A percentile compares a stretch with the other conserved stretches of the same genome.
phyloP scores from a whole-genome alignment of 1,139 yeast species.

The Yamadazyma epiphylla region DNA sequence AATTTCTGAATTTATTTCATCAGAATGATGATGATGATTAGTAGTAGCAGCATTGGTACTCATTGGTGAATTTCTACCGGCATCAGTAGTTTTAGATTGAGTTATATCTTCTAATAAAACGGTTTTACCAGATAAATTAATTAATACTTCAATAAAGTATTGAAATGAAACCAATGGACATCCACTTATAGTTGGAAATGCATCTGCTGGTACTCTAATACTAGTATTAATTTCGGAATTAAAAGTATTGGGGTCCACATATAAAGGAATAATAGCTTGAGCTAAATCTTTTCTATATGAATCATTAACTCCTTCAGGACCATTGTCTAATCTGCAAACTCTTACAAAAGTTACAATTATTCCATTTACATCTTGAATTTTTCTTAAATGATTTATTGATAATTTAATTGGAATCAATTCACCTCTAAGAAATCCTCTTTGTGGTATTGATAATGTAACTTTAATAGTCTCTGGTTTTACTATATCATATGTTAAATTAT shows the following conservation, averaged over 20 bases:
- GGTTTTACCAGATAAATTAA: constrained; percentile 55
- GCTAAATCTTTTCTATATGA: constrained; percentile 82
- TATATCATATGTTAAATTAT: constrained; percentile 5
- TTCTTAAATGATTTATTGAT: constrained; percentile 63
- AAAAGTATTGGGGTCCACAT: constrained; percentile 65
- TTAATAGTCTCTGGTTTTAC: constrained; percentile 35
- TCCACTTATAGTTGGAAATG: constrained; percentile 79
- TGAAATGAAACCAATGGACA: constrained; percentile 76
- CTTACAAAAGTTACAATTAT: constrained; percentile 77
- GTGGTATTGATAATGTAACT: constrained; percentile 57
- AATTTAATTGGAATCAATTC: constrained; percentile 73
- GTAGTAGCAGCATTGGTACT: constrained; percentile 1
- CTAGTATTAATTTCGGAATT: constrained; percentile 58
- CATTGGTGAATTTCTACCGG: constrained; percentile 12
- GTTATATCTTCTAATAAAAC: constrained; percentile 32
- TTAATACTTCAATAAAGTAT: constrained; percentile 77
- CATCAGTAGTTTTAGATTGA: constrained; percentile 9
- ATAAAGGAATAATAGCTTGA: constrained; percentile 75
- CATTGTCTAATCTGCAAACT: constrained; percentile 71
- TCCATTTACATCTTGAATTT: constrained; percentile 70
- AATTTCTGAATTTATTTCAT: neutral
- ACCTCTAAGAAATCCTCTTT: constrained; percentile 73
- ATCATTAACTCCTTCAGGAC: constrained; percentile 61
- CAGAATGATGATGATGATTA: constrained; percentile 5
- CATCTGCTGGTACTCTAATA: constrained; percentile 75